These are phyloP conservation scores for Hypomontagnella monticulosa DNA, from an alignment of 495 filamentous ascomycete species.

Conservation along the genomic window DNA sequence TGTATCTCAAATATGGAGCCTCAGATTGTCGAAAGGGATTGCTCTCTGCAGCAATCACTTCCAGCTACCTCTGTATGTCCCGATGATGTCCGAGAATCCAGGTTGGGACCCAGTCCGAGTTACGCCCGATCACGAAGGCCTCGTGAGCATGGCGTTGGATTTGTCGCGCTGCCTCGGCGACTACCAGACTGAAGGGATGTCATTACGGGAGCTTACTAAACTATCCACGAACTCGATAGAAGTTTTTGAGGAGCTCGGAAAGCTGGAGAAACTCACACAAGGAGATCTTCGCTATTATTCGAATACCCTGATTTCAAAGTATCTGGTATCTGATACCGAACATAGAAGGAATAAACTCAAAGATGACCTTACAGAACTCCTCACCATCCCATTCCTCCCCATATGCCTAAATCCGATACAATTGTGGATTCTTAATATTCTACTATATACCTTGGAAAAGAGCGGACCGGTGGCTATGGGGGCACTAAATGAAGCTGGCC, in stretches of 20 bases:
- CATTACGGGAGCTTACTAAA: constrained; percentile 5
- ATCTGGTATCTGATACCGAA: constrained; percentile 13
- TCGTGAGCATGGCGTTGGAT: constrained; percentile 6
- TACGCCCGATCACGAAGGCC: not conserved
- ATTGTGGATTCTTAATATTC: constrained; percentile 9
- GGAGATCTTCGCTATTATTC: constrained; percentile 19
- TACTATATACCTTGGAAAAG: constrained; percentile 8
- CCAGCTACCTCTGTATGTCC: constrained; percentile 18
- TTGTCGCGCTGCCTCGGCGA: constrained; percentile 10
- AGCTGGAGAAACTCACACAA: constrained; percentile 18
- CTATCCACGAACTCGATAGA: constrained; percentile 3
- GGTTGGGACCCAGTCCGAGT: constrained; percentile 2
- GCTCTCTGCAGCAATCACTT: not conserved
- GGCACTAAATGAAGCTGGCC: not conserved
- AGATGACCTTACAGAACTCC: constrained; percentile 1
- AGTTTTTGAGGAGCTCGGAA: constrained; percentile 22
- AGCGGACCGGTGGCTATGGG: not conserved
- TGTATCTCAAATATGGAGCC: not conserved
- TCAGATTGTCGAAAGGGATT: not conserved
- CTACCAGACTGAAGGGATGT: constrained; percentile 14
- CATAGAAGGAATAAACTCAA: constrained; percentile 1
- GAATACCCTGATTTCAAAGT: constrained; percentile 17
- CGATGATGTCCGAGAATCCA: constrained; percentile 10
- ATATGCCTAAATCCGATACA: not conserved
- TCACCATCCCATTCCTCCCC: not conserved